Evolutionary conservation across 106 monocot species (phyloP).

Genomic region (Apostasia shenzhenica): DNA sequence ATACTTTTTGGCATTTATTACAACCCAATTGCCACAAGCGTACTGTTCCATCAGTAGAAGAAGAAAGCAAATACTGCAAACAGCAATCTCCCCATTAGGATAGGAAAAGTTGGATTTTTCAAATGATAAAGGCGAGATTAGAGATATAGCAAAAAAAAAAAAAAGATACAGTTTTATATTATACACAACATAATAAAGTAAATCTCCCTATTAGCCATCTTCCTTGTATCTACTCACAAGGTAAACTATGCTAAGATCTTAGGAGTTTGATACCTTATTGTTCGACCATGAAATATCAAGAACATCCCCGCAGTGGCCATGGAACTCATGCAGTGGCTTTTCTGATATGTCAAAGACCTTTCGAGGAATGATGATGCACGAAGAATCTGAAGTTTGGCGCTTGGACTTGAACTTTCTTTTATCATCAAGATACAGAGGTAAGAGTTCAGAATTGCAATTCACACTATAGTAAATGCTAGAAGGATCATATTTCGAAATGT

Average conservation of each 20-base stretch:
- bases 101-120: not conserved
- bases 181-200: too few relatives aligned
- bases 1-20: constrained; percentile 60
- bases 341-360: constrained; percentile 52
- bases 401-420: constrained; percentile 30
- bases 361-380: constrained; percentile 64
- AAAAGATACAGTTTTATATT: not conserved
- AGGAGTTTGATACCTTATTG: constrained; percentile 26
- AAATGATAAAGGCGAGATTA: not conserved
- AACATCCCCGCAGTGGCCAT: constrained; percentile 60
- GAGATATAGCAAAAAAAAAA: constrained; percentile 2
- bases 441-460: constrained; percentile 29
- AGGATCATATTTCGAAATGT: constrained; percentile 41
- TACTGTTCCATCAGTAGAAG: constrained; percentile 79
- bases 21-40: constrained; percentile 76
- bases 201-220: too few relatives aligned
- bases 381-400: constrained; percentile 34
- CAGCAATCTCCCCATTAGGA: not conserved
- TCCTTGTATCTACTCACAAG: too few relatives aligned
- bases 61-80: constrained; percentile 66
- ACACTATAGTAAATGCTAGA: constrained; percentile 51
- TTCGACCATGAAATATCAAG: constrained; percentile 93
- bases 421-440: constrained; percentile 17
- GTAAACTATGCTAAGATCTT: too few relatives aligned
- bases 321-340: constrained; percentile 69